Percentiles rank a stretch among this genome's conserved stretches.
phyloP scores from a whole-genome alignment of 2,329 filamentous ascomycete genomes.

The Orbilia ellipsospora region DNA sequence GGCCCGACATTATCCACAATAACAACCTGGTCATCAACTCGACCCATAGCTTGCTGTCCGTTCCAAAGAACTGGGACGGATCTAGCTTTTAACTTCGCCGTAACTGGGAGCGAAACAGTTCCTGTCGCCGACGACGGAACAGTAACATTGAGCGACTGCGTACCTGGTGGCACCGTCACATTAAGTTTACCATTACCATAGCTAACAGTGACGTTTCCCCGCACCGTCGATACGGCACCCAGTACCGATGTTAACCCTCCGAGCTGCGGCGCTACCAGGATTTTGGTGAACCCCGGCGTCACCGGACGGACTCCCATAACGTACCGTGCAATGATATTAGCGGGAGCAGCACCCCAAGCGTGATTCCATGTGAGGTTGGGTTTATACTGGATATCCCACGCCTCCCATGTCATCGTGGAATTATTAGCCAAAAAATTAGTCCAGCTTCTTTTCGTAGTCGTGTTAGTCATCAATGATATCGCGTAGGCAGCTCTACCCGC shows the following conservation, averaged over 20 bases:
- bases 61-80: not conserved
- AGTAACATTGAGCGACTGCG: conserved; percentile 5
- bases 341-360: conserved; percentile 25
- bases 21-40: not conserved
- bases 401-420: conserved; percentile 36
- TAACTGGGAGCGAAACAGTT: not conserved
- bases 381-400: conserved; percentile 34
- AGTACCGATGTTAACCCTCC: not conserved
- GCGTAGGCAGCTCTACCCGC: conserved; percentile 18
- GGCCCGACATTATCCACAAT: not conserved
- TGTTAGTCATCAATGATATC: conserved; percentile 8
- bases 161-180: conserved; percentile 11
- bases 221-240: conserved; percentile 12
- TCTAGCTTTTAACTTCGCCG: not conserved
- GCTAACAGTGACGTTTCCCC: conserved; percentile 5
- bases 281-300: conserved; percentile 16
- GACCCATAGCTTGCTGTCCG: not conserved
- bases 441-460: conserved; percentile 16
- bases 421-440: conserved; percentile 18
- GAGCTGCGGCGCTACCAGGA: conserved; percentile 20
- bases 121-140: not conserved
- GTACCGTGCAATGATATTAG: conserved; percentile 33
- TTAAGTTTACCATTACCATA: not conserved
- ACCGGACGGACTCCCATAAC: conserved; percentile 25
- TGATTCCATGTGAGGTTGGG: conserved; percentile 32